Conservation (phyloP, 1,284 basidiomycete species). For the Pseudozyma sp. region DNA sequence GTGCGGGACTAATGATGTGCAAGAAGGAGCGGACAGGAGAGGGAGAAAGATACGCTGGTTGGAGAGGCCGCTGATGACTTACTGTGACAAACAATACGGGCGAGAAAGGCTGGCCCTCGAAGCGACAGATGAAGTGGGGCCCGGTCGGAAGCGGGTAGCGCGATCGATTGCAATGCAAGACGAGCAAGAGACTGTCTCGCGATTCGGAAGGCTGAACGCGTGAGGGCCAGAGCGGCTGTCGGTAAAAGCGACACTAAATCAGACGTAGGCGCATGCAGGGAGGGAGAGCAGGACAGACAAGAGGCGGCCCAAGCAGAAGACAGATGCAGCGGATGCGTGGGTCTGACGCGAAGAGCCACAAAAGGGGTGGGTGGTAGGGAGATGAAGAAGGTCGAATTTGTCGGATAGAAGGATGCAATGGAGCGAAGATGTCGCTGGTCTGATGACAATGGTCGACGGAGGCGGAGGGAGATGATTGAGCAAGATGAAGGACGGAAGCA, state of each 20-base stretch:
- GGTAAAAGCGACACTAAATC: neutral
- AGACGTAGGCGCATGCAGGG: neutral
- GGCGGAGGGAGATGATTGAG: constrained; percentile 14
- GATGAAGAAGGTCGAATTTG: neutral
- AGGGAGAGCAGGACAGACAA: neutral
- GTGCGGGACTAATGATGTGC: neutral
- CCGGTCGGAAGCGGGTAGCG: constrained; percentile 4
- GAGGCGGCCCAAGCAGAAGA: constrained; percentile 4
- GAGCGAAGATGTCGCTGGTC: neutral
- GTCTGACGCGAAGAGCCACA: neutral
- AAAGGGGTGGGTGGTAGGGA: neutral
- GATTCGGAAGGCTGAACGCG: neutral
- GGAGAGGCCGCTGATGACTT: constrained; percentile 1
- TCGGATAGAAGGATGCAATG: neutral
- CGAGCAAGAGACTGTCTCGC: no score
- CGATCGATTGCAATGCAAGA: neutral
- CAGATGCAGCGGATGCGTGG: neutral
- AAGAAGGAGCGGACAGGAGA: neutral
- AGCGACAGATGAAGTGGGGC: constrained; percentile 22
- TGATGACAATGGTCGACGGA: constrained; percentile 13
- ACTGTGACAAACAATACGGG: constrained; percentile 2
- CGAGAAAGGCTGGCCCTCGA: constrained; percentile 1
- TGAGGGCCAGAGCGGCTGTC: constrained; percentile 9
- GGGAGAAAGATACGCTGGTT: neutral
- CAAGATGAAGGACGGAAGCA: constrained; percentile 16